These are phyloP conservation scores for Senna siamea DNA, from an alignment of 306 rosid genomes.

Conservation along the genomic window DNA sequence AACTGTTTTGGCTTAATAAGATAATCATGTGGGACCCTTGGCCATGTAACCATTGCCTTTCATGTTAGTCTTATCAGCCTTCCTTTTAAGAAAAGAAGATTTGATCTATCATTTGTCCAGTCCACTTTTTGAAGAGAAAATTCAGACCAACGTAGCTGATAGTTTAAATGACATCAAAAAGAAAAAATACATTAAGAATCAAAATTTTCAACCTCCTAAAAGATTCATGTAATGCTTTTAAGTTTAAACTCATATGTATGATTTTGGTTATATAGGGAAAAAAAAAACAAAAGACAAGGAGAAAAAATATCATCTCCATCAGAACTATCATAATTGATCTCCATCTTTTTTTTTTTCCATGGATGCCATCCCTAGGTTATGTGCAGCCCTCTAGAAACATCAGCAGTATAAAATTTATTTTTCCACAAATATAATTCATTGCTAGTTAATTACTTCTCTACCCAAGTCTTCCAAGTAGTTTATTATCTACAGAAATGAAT, in stretches of 20 bases:
- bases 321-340: neutral
- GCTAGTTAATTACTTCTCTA: neutral
- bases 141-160: neutral
- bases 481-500: neutral
- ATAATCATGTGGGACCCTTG: conserved; percentile 25
- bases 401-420: neutral
- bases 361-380: neutral
- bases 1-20: conserved; percentile 25
- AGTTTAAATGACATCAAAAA: neutral
- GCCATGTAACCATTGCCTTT: conserved; percentile 12
- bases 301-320: conserved; percentile 9
- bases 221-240: neutral
- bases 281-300: neutral
- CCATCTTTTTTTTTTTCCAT: neutral
- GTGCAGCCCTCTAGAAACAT: neutral
- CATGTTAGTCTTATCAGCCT: conserved; percentile 6
- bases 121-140: conserved; percentile 13
- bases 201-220: neutral
- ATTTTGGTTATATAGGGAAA: neutral
- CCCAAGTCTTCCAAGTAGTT: conserved; percentile 11
- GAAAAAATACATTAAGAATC: neutral
- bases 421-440: neutral
- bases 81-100: neutral
- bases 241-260: neutral
- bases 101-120: neutral